A percentile compares a stretch with the other conserved stretches of the same genome.
phyloP scores from a whole-genome alignment of 228 moss, liverwort and hornwort genomes.

The Sphagnum magellanicum region DNA sequence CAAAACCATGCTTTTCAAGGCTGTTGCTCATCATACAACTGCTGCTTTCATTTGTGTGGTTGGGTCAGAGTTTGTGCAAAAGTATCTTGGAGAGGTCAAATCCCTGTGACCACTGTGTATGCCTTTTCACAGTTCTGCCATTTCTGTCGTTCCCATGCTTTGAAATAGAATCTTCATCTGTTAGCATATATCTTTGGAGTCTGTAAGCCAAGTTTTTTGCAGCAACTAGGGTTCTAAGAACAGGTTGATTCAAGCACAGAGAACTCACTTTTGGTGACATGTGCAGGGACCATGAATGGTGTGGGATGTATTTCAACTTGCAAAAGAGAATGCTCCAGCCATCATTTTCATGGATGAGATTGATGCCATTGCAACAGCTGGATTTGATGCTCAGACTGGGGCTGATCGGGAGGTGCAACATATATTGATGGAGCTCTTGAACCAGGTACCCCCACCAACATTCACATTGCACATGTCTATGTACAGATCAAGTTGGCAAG shows the following conservation, averaged over 20 bases:
- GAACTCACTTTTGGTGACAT: neutral
- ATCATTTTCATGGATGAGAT: constrained; percentile 97
- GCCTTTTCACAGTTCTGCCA: no score
- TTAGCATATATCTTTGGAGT: no score
- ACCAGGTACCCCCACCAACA: constrained; percentile 41
- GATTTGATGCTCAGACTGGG: constrained; percentile 95
- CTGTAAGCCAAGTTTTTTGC: no score
- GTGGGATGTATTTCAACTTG: constrained; percentile 84
- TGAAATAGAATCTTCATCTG: no score
- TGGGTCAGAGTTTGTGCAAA: constrained; percentile 94
- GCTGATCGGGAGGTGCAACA: constrained; percentile 95
- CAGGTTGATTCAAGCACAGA: constrained; percentile 2
- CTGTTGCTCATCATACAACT: constrained; percentile 92
- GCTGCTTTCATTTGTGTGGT: constrained; percentile 96
- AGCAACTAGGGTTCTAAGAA: no score
- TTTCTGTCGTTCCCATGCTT: no score
- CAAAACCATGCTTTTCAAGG: constrained; percentile 95
- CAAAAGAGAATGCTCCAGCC: constrained; percentile 93
- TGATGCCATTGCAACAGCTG: constrained; percentile 92
- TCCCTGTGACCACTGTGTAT: no score
- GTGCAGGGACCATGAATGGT: constrained; percentile 91
- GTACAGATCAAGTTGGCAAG: no score
- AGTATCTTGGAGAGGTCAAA: constrained; percentile 87
- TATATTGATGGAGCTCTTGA: constrained; percentile 88
- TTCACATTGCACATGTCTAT: no score